phyloP scores from a whole-genome alignment of 2,329 filamentous ascomycete genomes.

The Paramyrothecium roridum region DNA sequence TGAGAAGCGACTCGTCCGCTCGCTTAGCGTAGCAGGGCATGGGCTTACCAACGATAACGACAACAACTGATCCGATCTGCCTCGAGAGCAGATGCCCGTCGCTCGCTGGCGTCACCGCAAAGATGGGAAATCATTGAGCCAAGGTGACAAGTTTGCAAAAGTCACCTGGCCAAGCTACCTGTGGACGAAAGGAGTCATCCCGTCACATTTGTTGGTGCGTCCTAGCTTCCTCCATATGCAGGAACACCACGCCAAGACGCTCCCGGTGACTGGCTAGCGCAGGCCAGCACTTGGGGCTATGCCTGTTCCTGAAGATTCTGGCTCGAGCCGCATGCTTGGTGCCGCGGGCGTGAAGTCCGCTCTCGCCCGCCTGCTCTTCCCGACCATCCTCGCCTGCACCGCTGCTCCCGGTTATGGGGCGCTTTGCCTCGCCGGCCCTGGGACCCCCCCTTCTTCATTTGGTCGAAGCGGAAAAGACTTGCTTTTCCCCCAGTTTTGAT shows the following conservation, averaged over 20 bases:
- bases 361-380: conserved; percentile 3
- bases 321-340: conserved; percentile 2
- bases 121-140: too few relatives aligned
- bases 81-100: too few relatives aligned
- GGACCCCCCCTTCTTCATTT: too few relatives aligned
- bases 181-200: background rate
- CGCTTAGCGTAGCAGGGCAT: too few relatives aligned
- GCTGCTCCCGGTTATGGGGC: background rate
- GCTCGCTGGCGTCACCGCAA: too few relatives aligned
- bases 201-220: background rate
- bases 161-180: too few relatives aligned
- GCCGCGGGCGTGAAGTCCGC: background rate
- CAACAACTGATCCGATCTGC: too few relatives aligned
- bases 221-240: background rate
- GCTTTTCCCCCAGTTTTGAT: too few relatives aligned
- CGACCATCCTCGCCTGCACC: conserved; percentile 7
- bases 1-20: too few relatives aligned
- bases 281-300: conserved; percentile 14
- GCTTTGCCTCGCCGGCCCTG: too few relatives aligned
- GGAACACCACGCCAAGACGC: background rate
- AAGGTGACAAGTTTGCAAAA: background rate
- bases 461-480: too few relatives aligned
- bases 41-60: too few relatives aligned
- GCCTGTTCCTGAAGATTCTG: conserved; percentile 26
- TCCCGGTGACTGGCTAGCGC: background rate